Evolutionary conservation across 352 stramenopile genomes (phyloP).

Genomic region (Elongisporangium undulatum): DNA sequence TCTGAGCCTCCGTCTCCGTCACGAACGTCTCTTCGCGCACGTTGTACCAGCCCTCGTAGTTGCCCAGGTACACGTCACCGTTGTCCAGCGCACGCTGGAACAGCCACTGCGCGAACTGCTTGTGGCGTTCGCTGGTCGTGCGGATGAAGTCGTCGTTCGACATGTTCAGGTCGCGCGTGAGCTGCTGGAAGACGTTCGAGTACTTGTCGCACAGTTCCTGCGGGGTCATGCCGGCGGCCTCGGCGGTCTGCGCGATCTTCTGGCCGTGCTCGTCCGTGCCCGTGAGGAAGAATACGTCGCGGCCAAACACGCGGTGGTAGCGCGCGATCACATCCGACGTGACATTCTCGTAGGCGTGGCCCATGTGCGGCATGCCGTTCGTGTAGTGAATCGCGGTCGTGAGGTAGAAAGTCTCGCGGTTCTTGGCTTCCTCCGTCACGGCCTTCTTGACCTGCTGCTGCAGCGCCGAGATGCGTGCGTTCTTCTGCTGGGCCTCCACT

Average conservation of each 20-base stretch:
- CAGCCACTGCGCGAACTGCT: conserved; percentile 93
- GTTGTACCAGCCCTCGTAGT: conserved; percentile 99
- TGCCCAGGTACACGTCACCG: conserved; percentile 96
- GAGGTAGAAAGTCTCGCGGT: conserved; percentile 92
- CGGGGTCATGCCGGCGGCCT: conserved; percentile 86
- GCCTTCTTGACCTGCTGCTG: conserved; percentile 43
- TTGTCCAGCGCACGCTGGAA: conserved; percentile 89
- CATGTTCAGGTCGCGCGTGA: conserved; percentile 85
- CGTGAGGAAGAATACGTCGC: conserved; percentile 84
- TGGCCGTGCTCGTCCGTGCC: conserved; percentile 98
- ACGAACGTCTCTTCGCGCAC: conserved; percentile 98
- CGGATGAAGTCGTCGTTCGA: conserved; percentile 92
- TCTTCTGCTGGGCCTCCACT: conserved; percentile 21
- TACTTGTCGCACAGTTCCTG: conserved; percentile 97
- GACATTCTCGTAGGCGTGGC: conserved; percentile 98
- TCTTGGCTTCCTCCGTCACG: conserved; percentile 30
- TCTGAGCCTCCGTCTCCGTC: conserved; percentile 95
- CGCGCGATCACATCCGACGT: conserved; percentile 96
- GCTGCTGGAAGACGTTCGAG: conserved; percentile 82
- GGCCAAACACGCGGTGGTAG: conserved; percentile 90
- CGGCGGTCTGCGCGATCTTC: conserved; percentile 98
- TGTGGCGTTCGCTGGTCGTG: conserved; percentile 95
- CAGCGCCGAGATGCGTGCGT: conserved; percentile 22
- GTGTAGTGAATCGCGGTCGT: conserved; percentile 99
- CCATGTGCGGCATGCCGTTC: conserved; percentile 96